Evolutionary conservation across 352 stramenopile species (phyloP).

Genomic region (Plasmopara muralis): DNA sequence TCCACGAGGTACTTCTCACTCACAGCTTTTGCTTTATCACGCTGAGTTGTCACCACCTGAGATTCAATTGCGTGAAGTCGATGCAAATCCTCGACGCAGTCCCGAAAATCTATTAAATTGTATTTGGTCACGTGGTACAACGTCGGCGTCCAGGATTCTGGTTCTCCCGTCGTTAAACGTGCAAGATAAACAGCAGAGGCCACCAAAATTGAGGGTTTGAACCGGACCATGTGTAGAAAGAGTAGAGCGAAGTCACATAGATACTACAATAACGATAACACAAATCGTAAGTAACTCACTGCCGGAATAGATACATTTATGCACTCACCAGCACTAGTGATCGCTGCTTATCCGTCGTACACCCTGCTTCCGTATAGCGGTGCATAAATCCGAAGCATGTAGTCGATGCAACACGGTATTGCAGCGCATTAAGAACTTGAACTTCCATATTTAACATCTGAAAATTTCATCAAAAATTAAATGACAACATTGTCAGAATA

Average conservation of each 20-base stretch:
- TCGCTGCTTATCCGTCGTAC: conserved; percentile 44
- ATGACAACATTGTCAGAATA: not conserved
- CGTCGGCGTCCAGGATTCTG: conserved; percentile 67
- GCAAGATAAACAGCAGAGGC: conserved; percentile 70
- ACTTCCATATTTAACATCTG: conserved; percentile 82
- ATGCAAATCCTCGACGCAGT: conserved; percentile 60
- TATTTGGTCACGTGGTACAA: conserved; percentile 75
- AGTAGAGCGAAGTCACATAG: conserved; percentile 65
- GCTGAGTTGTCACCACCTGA: conserved; percentile 51
- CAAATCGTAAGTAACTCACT: not conserved
- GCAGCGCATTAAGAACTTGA: conserved; percentile 63
- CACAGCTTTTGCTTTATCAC: conserved; percentile 75
- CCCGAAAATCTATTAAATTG: conserved; percentile 58
- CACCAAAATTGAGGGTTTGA: conserved; percentile 60
- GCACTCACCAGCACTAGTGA: conserved; percentile 52
- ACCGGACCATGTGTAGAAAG: conserved; percentile 70
- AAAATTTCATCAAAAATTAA: conserved; percentile 4
- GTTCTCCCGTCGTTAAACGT: conserved; percentile 56
- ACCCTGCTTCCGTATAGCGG: conserved; percentile 55
- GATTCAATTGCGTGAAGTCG: conserved; percentile 54
- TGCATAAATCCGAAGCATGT: conserved; percentile 70
- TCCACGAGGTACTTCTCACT: conserved; percentile 77
- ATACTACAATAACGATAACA: conserved; percentile 34
- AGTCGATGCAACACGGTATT: conserved; percentile 72
- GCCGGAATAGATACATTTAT: not conserved